Base-by-base conservation (phyloP, 345 rosid species). In the Hirschfeldia incana region DNA sequence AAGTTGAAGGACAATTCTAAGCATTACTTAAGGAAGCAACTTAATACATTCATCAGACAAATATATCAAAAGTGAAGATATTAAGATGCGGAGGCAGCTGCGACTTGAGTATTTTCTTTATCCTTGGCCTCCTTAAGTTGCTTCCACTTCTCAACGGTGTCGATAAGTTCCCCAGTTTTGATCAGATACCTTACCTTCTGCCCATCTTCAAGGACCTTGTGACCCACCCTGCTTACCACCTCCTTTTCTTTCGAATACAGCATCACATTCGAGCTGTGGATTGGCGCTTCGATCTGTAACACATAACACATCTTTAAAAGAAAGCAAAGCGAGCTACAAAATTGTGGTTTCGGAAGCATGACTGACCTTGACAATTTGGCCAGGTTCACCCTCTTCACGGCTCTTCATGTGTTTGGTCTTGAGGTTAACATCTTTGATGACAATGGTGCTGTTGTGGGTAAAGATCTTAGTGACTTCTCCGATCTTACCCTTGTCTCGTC, bases 231-330 rank as follows among this genome's bases (percentile, higher is more conserved):
- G 77, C 98, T 94, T 10, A 87, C 86, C 3, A 89, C 88, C 0
- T 92, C 83, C 80, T 91, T 70, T 46, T 94, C 98, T 80, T 91
- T 91, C 0, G 97, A 94, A 80, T 92, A 91, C 3, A 92, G 81
- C 98, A 94, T 92, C 86, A 92, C 97, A 17, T 91, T 92, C 11
- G 98, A 94, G 85, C 97, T 94, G 84, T 94, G 98, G 75, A 94
- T 85, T 3, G 96, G 93, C 29, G 97, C 97, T 87, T 92, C 98
- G 6, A 92, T 87, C 98, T 94, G 91, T 33, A 88, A 33, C 62
- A 26, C 10, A 21, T 72, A 10, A 55, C 57, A 49, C 21, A n/a
- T 4, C 13, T 0, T 49, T 0, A 13, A n/a, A 49, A n/a, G 21
- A 46, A 4, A 46, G 53, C 5, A 4, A 44, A 65, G 34, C 30